Conservation (phyloP, 2,329 filamentous ascomycete species). For the Coccinonectria pachysandricola region DNA sequence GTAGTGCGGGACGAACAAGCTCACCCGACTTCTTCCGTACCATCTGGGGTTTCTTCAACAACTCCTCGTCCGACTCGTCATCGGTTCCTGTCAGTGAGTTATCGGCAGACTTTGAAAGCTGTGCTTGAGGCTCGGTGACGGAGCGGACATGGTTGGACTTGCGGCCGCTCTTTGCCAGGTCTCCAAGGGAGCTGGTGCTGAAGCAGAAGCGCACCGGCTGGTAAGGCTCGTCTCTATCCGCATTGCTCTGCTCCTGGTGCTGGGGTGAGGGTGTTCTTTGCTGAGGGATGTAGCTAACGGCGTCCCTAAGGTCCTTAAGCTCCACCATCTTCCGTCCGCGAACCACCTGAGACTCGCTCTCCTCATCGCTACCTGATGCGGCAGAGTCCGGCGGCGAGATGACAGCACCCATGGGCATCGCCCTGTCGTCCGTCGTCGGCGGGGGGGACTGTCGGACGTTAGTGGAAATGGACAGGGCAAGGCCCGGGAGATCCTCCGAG, state of each 20-base stretch:
- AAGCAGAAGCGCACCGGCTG: constrained; percentile 34
- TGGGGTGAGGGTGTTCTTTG: constrained; percentile 37
- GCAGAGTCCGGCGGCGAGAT: constrained; percentile 86
- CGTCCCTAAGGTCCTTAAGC: constrained; percentile 65
- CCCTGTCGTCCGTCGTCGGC: constrained; percentile 59
- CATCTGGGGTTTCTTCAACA: constrained; percentile 70
- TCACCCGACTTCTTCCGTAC: constrained; percentile 98
- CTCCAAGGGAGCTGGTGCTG: constrained; percentile 35
- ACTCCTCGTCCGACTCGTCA: constrained; percentile 52
- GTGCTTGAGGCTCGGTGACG: constrained; percentile 43
- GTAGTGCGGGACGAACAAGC: constrained; percentile 82
- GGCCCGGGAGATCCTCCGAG: constrained; percentile 37
- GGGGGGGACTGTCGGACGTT: constrained; percentile 75
- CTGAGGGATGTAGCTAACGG: constrained; percentile 65
- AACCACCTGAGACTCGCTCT: constrained; percentile 42
- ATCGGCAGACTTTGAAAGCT: constrained; percentile 35
- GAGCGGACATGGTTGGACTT: constrained; percentile 42
- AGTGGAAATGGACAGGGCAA: constrained; percentile 18
- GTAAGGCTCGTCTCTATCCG: constrained; percentile 39
- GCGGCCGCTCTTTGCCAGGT: constrained; percentile 30
- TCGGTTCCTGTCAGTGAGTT: constrained; percentile 44
- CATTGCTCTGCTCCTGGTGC: constrained; percentile 23
- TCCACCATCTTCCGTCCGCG: constrained; percentile 41
- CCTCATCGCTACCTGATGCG: constrained; percentile 74
- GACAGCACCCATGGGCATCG: constrained; percentile 74